Evolutionary conservation across 495 filamentous ascomycete genomes (phyloP).

Genomic region (Umbilicaria muhlenbergii): DNA sequence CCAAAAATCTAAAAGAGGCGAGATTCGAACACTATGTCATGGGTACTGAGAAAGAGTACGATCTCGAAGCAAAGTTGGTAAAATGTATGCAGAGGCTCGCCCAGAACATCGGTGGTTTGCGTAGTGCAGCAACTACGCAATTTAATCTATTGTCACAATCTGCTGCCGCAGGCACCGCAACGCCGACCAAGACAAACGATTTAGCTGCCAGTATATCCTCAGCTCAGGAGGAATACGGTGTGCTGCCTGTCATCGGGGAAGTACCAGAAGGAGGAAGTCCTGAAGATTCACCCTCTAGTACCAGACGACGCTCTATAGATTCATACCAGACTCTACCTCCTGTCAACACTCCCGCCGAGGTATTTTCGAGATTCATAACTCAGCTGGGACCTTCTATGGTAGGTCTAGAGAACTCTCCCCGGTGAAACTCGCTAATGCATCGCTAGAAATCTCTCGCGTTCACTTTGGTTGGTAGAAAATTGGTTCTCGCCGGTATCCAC

Average conservation of each 20-base stretch:
- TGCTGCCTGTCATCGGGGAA: constrained; percentile 51
- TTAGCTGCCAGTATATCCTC: constrained; percentile 19
- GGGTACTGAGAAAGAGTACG: constrained; percentile 71
- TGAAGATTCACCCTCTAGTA: constrained; percentile 18
- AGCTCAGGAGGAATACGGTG: constrained; percentile 22
- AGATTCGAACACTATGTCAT: constrained; percentile 80
- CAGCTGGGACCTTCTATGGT: constrained; percentile 86
- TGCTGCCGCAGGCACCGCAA: constrained; percentile 11
- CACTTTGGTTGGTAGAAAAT: constrained; percentile 34
- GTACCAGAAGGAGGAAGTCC: constrained; percentile 43
- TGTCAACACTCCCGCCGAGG: constrained; percentile 46
- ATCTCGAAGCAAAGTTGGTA: constrained; percentile 62
- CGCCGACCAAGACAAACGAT: constrained; percentile 17
- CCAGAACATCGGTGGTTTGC: constrained; percentile 80
- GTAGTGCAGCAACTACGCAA: constrained; percentile 79
- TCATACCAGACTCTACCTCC: constrained; percentile 6
- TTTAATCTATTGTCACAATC: constrained; percentile 65
- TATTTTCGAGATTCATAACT: constrained; percentile 75
- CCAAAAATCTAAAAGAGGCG: constrained; percentile 70
- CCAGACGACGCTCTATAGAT: neutral
- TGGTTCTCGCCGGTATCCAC: too few relatives aligned
- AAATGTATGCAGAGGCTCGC: constrained; percentile 74
- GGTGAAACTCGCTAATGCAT: constrained; percentile 5
- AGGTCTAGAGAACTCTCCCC: constrained; percentile 6
- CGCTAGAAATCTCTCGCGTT: constrained; percentile 69